Percentiles rank a stretch among this genome's conserved stretches.
Evolutionary conservation across 2,329 filamentous ascomycete genomes (phyloP).

Genomic region (Monilinia vaccinii-corymbosi): DNA sequence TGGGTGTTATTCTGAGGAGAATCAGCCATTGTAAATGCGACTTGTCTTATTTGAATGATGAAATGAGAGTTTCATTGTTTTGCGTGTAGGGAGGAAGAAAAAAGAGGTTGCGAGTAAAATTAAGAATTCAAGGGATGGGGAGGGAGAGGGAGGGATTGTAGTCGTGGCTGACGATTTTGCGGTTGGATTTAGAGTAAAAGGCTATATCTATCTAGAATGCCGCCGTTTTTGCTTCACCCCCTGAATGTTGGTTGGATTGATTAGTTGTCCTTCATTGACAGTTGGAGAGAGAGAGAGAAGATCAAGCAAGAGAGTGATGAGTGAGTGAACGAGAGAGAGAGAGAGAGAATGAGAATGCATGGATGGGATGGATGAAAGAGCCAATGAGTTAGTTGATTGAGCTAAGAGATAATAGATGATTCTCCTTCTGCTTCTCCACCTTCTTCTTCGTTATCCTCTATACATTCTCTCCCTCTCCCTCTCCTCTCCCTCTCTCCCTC

Average conservation of each 20-base stretch:
- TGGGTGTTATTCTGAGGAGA: constrained; percentile 27
- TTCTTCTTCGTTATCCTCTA: too few relatives aligned
- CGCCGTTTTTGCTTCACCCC: background rate
- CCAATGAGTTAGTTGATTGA: too few relatives aligned
- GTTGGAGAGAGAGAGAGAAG: background rate
- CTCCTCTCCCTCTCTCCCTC: too few relatives aligned
- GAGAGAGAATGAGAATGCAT: too few relatives aligned
- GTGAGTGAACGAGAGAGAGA: too few relatives aligned
- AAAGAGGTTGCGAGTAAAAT: background rate
- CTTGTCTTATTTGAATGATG: constrained; percentile 16
- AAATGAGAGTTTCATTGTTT: constrained; percentile 8
- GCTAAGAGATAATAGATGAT: too few relatives aligned
- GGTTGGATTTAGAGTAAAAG: constrained; percentile 2
- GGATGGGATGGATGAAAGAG: too few relatives aligned
- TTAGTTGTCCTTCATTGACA: constrained; percentile 6
- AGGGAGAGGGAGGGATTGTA: background rate
- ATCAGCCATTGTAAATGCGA: constrained; percentile 29
- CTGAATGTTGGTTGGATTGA: background rate
- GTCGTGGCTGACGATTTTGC: constrained; percentile 7
- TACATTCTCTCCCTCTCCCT: too few relatives aligned
- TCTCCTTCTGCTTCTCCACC: too few relatives aligned
- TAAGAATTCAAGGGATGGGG: background rate
- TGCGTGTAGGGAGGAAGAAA: background rate
- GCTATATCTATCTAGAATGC: background rate
- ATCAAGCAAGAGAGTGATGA: too few relatives aligned